Evolutionary conservation across 2,329 filamentous ascomycete species (phyloP).

Genomic region (Apiospora phragmitis): DNA sequence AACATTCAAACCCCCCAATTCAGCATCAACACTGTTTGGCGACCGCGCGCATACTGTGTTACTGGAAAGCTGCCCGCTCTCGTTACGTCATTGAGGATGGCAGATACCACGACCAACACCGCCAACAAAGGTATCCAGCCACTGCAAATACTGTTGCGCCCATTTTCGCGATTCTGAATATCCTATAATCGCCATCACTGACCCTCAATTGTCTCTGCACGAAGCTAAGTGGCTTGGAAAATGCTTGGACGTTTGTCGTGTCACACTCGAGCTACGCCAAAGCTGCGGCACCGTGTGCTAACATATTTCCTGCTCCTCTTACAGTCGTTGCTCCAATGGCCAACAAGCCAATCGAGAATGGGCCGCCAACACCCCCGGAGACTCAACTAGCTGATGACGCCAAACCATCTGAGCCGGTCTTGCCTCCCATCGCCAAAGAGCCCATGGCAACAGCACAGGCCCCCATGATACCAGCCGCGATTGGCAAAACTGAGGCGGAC

Average conservation of each 20-base stretch:
- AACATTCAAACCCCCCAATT: not conserved
- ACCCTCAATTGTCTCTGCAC: not conserved
- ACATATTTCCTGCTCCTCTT: constrained; percentile 4
- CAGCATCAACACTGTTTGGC: not conserved
- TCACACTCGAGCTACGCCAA: not conserved
- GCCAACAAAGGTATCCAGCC: constrained; percentile 14
- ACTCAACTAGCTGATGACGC: constrained; percentile 21
- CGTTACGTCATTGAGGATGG: constrained; percentile 19
- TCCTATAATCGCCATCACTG: not conserved
- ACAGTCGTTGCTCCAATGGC: constrained; percentile 14
- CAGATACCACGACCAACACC: constrained; percentile 13
- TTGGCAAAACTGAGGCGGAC: not conserved
- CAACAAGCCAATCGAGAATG: constrained; percentile 13
- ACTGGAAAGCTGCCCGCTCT: not conserved
- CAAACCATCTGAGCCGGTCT: constrained; percentile 21
- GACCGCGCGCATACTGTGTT: constrained; percentile 11
- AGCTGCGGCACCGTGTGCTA: constrained; percentile 1
- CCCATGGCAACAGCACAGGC: constrained; percentile 21
- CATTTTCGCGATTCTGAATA: not conserved
- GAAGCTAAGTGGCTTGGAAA: not conserved
- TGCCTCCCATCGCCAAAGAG: constrained; percentile 20
- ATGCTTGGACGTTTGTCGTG: not conserved
- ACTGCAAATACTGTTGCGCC: not conserved
- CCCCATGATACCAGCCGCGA: not conserved
- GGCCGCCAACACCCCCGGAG: constrained; percentile 19